Percentiles rank a stretch among this genome's conserved stretches.
These are phyloP conservation scores for Echium plantagineum DNA, from an alignment of 257 asterid genomes.

Conservation along the genomic window DNA sequence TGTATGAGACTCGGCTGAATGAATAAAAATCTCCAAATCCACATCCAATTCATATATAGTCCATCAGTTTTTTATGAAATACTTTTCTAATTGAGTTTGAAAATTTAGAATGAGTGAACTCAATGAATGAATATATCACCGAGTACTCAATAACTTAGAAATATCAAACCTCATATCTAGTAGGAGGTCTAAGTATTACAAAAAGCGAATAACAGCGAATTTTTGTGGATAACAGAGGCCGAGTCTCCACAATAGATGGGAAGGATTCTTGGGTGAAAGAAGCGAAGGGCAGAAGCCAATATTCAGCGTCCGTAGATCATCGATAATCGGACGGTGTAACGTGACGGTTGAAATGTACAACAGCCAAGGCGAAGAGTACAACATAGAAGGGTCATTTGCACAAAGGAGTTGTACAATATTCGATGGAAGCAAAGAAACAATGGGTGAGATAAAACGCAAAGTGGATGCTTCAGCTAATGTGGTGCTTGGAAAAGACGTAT, in stretches of 20 bases:
- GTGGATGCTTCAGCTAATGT: conserved; percentile 43
- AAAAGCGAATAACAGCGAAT: no score
- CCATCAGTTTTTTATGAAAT: no score
- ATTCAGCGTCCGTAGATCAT: conserved; percentile 49
- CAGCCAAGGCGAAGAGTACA: conserved; percentile 38
- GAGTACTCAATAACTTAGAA: no score
- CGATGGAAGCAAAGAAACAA: conserved; percentile 20
- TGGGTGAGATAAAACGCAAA: conserved; percentile 74
- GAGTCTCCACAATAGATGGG: conserved; percentile 72
- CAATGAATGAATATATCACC: no score
- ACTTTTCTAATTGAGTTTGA: not conserved
- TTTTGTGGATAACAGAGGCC: conserved; percentile 34
- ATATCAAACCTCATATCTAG: no score
- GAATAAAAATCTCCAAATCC: no score
- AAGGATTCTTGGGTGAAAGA: conserved; percentile 56
- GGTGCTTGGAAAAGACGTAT: conserved; percentile 59
- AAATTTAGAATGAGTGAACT: no score
- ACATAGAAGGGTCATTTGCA: conserved; percentile 51
- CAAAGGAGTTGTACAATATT: conserved; percentile 41
- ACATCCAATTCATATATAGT: not conserved
- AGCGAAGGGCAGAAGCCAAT: conserved; percentile 36
- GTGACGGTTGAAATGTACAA: conserved; percentile 38
- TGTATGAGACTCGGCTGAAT: no score
- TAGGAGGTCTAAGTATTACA: no score
- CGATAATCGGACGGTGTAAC: conserved; percentile 48